Base-by-base conservation (phyloP, 129 eudicot species). In the Scalesia atractyloides region DNA sequence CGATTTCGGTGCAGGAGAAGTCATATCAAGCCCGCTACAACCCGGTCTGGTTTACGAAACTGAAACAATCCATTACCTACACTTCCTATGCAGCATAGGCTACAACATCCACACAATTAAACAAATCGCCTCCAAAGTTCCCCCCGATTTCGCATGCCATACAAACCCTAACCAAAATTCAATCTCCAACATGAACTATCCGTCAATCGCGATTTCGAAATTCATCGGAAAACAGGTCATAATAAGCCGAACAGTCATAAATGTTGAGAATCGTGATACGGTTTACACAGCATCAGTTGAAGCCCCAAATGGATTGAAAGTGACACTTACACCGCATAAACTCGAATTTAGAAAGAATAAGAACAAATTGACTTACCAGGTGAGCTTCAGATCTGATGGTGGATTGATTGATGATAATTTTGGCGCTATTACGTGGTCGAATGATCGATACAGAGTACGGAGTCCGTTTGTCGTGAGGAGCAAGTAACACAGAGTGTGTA, bases 1-100 rank as follows among this genome's bases (percentile, higher is more conserved):
- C 53, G 98, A 93, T 49, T 79, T 49, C 36, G 98, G 96, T 49
- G 95, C 98, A 70, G 98, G 98, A 58, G 85, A 87, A 70, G 96
- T 89, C 5, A 73, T 81, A 73, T 67, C 88, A 24, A 83, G 79
- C 24, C 85, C 88, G 47, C 46, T 78, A 24, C 79, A 85, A 63
- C 96, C 98, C 0, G 98, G 98, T 47, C 85, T 93, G 0, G 76
- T 93, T 14, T 93, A 89, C 59, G 97, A 93, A 70, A 84, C 86
- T 0, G 73, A 81, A 26, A 76, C 62, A 2, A 64, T 22, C 14
- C 83, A 89, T 19, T 89, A 87, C 77, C 53, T 85, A 51, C 58
- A 48, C 4, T 89, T 85, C 59, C 82, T 93, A 18, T 93, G 98
- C 69, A 70, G 80, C 61, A 36, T 63, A 6, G 98, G 98, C 34